Base-by-base conservation (phyloP, 1,284 basidiomycete species). In the Trichosporon sp. region DNA sequence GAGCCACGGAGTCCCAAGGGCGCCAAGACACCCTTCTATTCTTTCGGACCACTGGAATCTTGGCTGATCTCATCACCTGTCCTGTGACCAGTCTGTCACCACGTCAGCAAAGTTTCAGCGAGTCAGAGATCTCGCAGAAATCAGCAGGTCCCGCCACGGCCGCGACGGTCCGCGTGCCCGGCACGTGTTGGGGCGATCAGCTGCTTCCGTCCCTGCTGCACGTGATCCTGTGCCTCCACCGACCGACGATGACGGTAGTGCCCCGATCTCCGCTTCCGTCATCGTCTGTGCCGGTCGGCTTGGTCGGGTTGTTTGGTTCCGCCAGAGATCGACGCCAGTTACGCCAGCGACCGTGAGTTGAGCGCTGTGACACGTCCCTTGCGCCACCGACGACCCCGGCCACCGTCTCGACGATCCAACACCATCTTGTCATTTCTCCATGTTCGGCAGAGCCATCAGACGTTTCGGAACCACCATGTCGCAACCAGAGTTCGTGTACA, bases 401-500 rank as follows among this genome's bases (percentile, higher is more conserved):
- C 15, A 13, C 56, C 27, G 11, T 6, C 27, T 31, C 27, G 27
- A 32, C 27, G 56, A 29, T 18, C 27, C 27, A 6, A 29, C 29
- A 8, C 56, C 29, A 29, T 31, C 60, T 62, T 38, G 60, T 29
- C 25, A 7, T 53, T 31, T 53, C 44, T 35, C 27, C 64, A 69
- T 69, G 68, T 62, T 69, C 68, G 64, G 62, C 42, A 35, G 60
- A 31, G 32, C 65, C 21, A 53, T 65, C 32, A 66, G 65, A 58
- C 65, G 35, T 11, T 60, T 60, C 56, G 56, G 56, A 18, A 62
- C 53, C 68, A 75, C 65, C 56, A 78, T 76, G 76, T 63, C 74
- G 35, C 65, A 71, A 35, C 75, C 76, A n/a, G 72, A 77, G 62
- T 82, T 73, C 67, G 75, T 82, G n/a, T 82, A 80, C 79, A 82